Base-by-base conservation (phyloP, 306 rosid species). In the Prosopis cineraria region DNA sequence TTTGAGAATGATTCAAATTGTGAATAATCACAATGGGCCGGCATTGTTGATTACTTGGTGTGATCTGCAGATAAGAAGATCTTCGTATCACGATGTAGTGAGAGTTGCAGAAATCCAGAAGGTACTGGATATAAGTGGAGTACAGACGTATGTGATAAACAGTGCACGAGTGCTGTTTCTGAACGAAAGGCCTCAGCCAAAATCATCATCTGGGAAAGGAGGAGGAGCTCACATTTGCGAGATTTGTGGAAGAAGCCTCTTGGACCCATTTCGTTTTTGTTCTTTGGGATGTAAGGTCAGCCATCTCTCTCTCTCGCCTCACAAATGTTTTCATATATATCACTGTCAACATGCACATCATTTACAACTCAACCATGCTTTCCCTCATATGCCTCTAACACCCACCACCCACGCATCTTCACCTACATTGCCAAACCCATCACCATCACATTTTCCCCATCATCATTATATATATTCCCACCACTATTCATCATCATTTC, bases 211-310 rank as follows among this genome's bases (percentile, higher is more conserved):
- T 65, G 97, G 89, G 33, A 92, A 92, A 83, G 91, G 90, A 83
- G 91, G 89, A 20, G 97, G 87, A 3, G 64, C 93, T 44, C 94
- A 92, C 87, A 83, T 91, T 78, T 94, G 98, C 85, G 95, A 94
- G 90, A 89, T 91, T 80, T 94, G 98, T 72, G 84, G 88, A 47
- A 90, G 98, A 86, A 85, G 92, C 78, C 90, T 94, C n/a, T 82
- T 94, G 88, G 98, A 94, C 87, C 86, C 94, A 0, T 89, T 94
- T 79, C 91, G 95, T 5, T 94, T 90, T 79, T 94, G 98, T 81
- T 94, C 98, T 68, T 88, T 94, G 62, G 98, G 98, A 25, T 94
- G 98, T 75, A 94, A 94, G 98, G 98, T 94, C 31, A 90, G 89
- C 79, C 10, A 45, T 69, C 45, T 68, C 43, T 70, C 52, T 62